phyloP scores from a whole-genome alignment of 2,329 filamentous ascomycete genomes.

The Fusarium setosum region DNA sequence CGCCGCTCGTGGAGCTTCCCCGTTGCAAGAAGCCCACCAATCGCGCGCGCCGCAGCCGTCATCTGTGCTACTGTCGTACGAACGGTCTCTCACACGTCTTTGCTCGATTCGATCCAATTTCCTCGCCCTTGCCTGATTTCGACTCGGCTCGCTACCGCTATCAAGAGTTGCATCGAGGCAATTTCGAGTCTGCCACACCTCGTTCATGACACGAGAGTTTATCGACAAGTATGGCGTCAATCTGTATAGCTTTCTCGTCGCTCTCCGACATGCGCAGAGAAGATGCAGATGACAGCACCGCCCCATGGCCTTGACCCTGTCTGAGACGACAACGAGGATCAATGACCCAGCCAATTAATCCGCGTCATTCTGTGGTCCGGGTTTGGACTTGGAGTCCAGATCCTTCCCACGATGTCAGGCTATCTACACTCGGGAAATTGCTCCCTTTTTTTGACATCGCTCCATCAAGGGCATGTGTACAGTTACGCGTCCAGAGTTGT shows the following conservation, averaged over 20 bases:
- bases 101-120: slow-evolving; percentile 22
- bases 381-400: neutral
- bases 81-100: slow-evolving; percentile 32
- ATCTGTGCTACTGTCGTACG: slow-evolving; percentile 30
- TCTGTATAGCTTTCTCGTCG: neutral
- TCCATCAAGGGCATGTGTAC: neutral
- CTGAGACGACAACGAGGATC: slow-evolving; percentile 22
- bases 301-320: slow-evolving; percentile 17
- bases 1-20: slow-evolving; percentile 1
- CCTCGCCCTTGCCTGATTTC: slow-evolving; percentile 21
- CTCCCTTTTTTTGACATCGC: neutral
- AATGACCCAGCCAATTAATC: slow-evolving; percentile 5
- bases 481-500: slow-evolving; percentile 1
- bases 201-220: neutral
- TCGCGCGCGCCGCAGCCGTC: slow-evolving; percentile 29
- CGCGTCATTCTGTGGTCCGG: neutral
- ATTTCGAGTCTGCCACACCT: neutral
- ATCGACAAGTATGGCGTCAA: neutral
- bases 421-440: neutral
- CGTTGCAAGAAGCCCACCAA: slow-evolving; percentile 32
- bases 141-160: slow-evolving; percentile 5
- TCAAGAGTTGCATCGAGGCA: neutral
- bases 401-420: neutral
- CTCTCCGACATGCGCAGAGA: neutral
- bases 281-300: slow-evolving; percentile 14